Base-by-base conservation (phyloP, 352 stramenopile species). In the Phytopythium sindhum region DNA sequence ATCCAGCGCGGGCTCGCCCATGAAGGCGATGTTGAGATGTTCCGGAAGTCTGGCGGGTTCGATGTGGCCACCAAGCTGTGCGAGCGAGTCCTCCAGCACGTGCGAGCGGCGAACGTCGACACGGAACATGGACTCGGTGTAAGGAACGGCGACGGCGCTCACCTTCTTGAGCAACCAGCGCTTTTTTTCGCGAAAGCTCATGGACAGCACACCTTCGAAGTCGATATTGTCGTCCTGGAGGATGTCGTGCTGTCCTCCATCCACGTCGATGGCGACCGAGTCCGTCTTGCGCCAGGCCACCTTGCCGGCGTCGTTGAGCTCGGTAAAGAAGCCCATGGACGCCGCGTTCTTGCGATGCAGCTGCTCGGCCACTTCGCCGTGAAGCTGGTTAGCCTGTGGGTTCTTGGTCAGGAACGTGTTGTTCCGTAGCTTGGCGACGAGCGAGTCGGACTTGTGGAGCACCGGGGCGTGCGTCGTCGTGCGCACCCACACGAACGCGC, bases 131-230 rank as follows among this genome's bases (percentile, higher is more conserved):
- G 73, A 73, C 56, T 90, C 65, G 1, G 74, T 90, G 63, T 84
- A 90, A 14, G 78, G 81, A 10, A 93, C 68, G 0, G 81, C 70
- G 12, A 90, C 64, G 23, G 50, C 66, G 4, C 74, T 75, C 37
- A 93, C 65, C 47, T 89, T 78, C 48, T 87, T 87, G 15, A 96
- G 61, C 24, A 96, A 90, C 85, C 83, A 91, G 23, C 75, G 80
- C 61, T 88, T 86, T 64, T 91, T 91, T 55, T 88, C 77, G 42
- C 76, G 77, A 65, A 86, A 91, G 11, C 75, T 73, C 72, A 91
- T 81, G 4, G 83, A 80, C 51, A 91, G 73, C 45, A 89, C 70
- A 3, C 80, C 83, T 73, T 91, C 83, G 62, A 88, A 84, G 57
- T 89, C 80, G 31, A 88, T 48, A 4, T 64, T 59, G 2, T 55